Conservation (phyloP, 108 stramenopile species). For the Schizochytrium sp. region DNA sequence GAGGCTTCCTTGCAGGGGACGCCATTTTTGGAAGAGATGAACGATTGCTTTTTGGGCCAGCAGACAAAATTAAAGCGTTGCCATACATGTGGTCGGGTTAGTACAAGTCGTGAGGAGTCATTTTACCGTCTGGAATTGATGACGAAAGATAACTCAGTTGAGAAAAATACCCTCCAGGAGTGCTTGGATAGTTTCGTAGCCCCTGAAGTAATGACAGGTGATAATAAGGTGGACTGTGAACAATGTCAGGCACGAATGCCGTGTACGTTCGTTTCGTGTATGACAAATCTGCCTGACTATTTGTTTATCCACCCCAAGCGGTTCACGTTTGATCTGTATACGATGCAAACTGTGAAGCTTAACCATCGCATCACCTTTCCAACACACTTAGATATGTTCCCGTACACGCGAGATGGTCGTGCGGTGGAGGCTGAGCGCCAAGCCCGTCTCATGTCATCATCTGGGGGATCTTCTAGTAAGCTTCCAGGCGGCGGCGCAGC, state of each 20-base stretch:
- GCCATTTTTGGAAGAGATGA: conserved; percentile 4
- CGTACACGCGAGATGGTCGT: conserved; percentile 72
- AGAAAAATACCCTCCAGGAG: conserved; percentile 27
- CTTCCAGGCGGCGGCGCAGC: neutral
- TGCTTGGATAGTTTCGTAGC: conserved; percentile 44
- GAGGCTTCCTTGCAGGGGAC: conserved; percentile 1
- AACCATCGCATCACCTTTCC: conserved; percentile 78
- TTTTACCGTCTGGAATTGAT: conserved; percentile 40
- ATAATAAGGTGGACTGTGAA: conserved; percentile 60
- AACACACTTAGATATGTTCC: conserved; percentile 73
- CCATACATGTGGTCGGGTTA: conserved; percentile 36
- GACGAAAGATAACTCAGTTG: conserved; percentile 54
- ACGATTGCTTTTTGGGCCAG: conserved; percentile 27
- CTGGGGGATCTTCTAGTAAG: neutral
- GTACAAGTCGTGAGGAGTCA: conserved; percentile 47
- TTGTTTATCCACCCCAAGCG: conserved; percentile 81
- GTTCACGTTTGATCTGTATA: conserved; percentile 78
- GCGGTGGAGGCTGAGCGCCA: conserved; percentile 33
- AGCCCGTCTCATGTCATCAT: neutral
- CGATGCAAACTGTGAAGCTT: conserved; percentile 74
- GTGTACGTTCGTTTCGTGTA: conserved; percentile 55
- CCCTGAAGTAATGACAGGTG: conserved; percentile 47
- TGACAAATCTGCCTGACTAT: conserved; percentile 67
- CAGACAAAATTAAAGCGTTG: conserved; percentile 42
- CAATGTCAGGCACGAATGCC: conserved; percentile 53